Evolutionary conservation across 371 early-diverging fungal species (phyloP).

Genomic region (Mucor irregularis): DNA sequence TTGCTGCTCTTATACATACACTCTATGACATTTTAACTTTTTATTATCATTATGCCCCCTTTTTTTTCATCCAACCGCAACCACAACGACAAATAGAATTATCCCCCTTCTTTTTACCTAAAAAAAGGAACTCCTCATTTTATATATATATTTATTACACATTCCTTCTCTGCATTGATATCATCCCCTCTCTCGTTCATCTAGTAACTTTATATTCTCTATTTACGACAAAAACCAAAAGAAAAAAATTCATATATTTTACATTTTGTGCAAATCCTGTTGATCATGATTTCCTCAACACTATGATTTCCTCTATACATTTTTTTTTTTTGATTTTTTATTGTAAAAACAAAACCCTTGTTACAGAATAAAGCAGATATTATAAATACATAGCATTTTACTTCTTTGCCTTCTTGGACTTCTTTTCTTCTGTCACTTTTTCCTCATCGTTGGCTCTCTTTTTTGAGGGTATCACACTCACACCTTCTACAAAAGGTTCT

Average conservation of each 20-base stretch:
- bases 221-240: background rate
- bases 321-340: background rate
- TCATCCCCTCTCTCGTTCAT: background rate
- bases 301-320: background rate
- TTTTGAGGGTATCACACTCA: constrained; percentile 10
- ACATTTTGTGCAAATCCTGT: background rate
- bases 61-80: background rate
- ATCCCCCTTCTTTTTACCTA: background rate
- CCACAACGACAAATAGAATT: background rate
- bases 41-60: constrained; percentile 2
- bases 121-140: background rate
- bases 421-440: background rate
- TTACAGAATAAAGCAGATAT: background rate
- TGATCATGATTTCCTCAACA: background rate
- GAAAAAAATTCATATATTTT: background rate
- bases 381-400: background rate
- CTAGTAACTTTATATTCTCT: background rate
- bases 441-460: constrained; percentile 6
- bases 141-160: constrained; percentile 6
- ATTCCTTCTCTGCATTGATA: constrained; percentile 15
- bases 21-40: background rate
- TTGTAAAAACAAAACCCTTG: background rate
- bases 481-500: constrained; percentile 49
- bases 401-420: constrained; percentile 11
- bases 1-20: background rate